Evolutionary conservation across 352 stramenopile genomes (phyloP).

Genomic region (Pythium vanterpoolii): DNA sequence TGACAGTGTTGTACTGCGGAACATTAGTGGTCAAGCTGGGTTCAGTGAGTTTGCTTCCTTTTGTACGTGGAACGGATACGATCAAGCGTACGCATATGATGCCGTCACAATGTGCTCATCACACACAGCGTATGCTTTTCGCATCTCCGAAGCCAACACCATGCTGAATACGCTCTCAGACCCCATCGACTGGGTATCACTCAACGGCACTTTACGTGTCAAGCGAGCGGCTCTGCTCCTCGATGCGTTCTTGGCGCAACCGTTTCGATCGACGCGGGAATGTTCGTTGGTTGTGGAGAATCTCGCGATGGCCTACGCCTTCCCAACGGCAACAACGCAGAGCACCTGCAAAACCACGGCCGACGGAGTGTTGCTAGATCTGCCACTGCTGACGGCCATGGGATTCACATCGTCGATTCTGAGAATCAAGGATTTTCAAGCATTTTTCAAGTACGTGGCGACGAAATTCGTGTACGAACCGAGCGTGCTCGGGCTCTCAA

Average conservation of each 20-base stretch:
- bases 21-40: constrained; percentile 15
- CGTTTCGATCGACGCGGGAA: constrained; percentile 26
- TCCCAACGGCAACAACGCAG: constrained; percentile 19
- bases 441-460: constrained; percentile 45
- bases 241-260: constrained; percentile 49
- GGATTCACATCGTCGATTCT: constrained; percentile 28
- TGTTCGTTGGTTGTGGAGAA: constrained; percentile 29
- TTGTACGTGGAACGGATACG: constrained; percentile 26
- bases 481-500: constrained; percentile 25
- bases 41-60: constrained; percentile 49
- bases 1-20: not conserved
- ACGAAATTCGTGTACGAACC: constrained; percentile 60
- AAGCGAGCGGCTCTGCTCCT: constrained; percentile 38
- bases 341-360: constrained; percentile 17
- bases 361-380: constrained; percentile 29
- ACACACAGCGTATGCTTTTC: not conserved
- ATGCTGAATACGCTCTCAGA: constrained; percentile 12
- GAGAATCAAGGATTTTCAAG: constrained; percentile 39
- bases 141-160: not conserved
- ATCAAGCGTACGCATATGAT: constrained; percentile 22
- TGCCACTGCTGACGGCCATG: constrained; percentile 29
- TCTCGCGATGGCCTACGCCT: constrained; percentile 27
- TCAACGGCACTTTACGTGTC: constrained; percentile 16
- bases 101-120: constrained; percentile 6
- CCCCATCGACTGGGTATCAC: not conserved